Base-by-base conservation (phyloP, 169 alveolate species). In the Eimeria nieschulzi region DNA sequence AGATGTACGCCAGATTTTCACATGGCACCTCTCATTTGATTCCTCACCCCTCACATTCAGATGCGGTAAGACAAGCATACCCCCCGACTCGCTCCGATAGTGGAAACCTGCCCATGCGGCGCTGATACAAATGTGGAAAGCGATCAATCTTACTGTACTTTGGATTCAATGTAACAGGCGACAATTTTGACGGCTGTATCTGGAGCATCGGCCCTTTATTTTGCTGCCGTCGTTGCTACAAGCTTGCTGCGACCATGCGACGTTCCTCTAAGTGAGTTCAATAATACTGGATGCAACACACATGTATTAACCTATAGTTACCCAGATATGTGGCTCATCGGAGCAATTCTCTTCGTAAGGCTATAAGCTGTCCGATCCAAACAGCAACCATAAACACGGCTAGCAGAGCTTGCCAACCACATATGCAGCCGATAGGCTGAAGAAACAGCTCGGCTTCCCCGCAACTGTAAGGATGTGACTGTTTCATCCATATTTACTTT, bases 351-450 rank as follows among this genome's bases (percentile, higher is more conserved):
- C 54, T 63, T 90, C 66, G 93, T 90, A 90, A 61, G 92, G 19
- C 53, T 15, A 6, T 15, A 61, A 82, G 59, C 59, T 39, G 13
- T 39, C 78, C 21, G 63, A 51, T 12, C 51, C 53, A 17, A 6
- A 61, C 8, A 26, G 64, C 78, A 61, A 61, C 64, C 2, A 72
- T 59, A 80, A 25, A 72, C 73, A 12, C n/a, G 26, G 17, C 8
- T 2, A 1, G 70, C 33, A 90, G 93, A 79, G 93, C 93, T 53
- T 90, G 46, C 93, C 93, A 46, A 83, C 93, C 21, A 90, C 93
- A 10, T 90, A 90, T 75, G 75, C 86, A 3, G 78, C 93, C 64
- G 84, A 64, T 83, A 55, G 63, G 76, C 64, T 90, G 53, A 90
- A 76, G 75, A 63, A 87, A 63, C 83, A 54, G 10, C 56, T 13